Evolutionary conservation across 345 rosid genomes (phyloP).

Genomic region (rapeseed (Brassica napus)): DNA sequence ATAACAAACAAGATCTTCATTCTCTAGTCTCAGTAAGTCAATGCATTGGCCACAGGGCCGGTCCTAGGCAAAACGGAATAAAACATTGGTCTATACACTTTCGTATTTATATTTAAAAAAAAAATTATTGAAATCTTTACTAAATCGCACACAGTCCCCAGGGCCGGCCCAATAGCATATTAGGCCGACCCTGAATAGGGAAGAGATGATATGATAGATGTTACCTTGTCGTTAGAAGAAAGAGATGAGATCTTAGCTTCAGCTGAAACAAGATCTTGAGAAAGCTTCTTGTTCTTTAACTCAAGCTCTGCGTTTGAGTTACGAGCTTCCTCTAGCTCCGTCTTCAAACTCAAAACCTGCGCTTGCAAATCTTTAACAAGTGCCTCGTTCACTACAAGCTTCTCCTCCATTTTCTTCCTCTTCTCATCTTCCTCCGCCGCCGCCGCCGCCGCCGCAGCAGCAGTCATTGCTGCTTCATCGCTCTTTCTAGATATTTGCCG

Average conservation of each 20-base stretch:
- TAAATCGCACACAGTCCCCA: too few species aligned
- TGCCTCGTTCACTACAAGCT: conserved; percentile 49
- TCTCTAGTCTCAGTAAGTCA: conserved; percentile 1
- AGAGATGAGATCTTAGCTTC: conserved; percentile 60
- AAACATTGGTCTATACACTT: too few species aligned
- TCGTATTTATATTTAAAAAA: too few species aligned
- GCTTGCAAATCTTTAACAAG: conserved; percentile 62
- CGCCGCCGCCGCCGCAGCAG: conserved; percentile 15
- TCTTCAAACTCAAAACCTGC: conserved; percentile 53
- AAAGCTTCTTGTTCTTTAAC: conserved; percentile 57
- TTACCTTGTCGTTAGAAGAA: conserved; percentile 40
- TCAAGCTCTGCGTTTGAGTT: conserved; percentile 55
- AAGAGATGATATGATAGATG: neutral
- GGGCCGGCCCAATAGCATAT: too few species aligned
- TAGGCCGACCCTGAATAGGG: too few species aligned
- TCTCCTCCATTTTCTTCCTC: conserved; percentile 50
- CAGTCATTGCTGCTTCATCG: conserved; percentile 26
- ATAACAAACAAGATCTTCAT: neutral
- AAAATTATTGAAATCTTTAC: too few species aligned
- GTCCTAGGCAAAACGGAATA: too few species aligned
- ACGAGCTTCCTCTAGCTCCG: conserved; percentile 60
- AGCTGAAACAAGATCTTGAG: conserved; percentile 63
- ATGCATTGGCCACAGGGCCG: neutral
- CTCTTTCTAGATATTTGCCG: conserved; percentile 39
- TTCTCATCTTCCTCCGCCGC: conserved; percentile 37